These are phyloP conservation scores for Obelidium mucronatum DNA, from an alignment of 192 early-diverging fungal species.

Conservation along the genomic window DNA sequence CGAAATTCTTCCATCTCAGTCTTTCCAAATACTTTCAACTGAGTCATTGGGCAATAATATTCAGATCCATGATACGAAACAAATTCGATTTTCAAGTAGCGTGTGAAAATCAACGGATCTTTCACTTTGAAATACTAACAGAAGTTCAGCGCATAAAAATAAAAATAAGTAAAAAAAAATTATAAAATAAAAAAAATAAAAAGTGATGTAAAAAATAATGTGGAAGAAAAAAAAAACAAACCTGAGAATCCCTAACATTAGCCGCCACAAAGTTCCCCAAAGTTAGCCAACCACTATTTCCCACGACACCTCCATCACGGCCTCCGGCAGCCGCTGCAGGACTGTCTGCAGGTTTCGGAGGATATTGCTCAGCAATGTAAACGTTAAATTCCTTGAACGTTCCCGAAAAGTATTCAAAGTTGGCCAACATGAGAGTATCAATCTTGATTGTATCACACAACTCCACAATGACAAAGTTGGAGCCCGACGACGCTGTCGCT, in stretches of 20 bases:
- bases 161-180: too few relatives aligned
- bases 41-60: slow-evolving; percentile 92
- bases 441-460: slow-evolving; percentile 94
- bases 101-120: slow-evolving; percentile 78
- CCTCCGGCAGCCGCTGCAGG: neutral
- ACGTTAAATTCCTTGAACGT: slow-evolving; percentile 90
- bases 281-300: slow-evolving; percentile 74
- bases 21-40: slow-evolving; percentile 88
- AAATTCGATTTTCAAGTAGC: slow-evolving; percentile 91
- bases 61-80: slow-evolving; percentile 87
- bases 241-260: slow-evolving; percentile 81
- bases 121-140: slow-evolving; percentile 82
- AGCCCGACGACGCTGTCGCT: slow-evolving; percentile 41
- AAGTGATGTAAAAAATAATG: slow-evolving; percentile 19
- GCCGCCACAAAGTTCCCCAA: slow-evolving; percentile 85
- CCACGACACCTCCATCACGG: too few relatives aligned
- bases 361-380: slow-evolving; percentile 78
- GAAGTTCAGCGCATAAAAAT: too few relatives aligned
- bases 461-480: slow-evolving; percentile 89
- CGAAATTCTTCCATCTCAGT: slow-evolving; percentile 82
- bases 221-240: slow-evolving; percentile 20
- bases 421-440: slow-evolving; percentile 88
- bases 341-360: slow-evolving; percentile 62
- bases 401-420: slow-evolving; percentile 96
- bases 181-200: too few relatives aligned